Evolutionary conservation across 169 alveolate species (phyloP).

Genomic region (Babesia gibsoni): DNA sequence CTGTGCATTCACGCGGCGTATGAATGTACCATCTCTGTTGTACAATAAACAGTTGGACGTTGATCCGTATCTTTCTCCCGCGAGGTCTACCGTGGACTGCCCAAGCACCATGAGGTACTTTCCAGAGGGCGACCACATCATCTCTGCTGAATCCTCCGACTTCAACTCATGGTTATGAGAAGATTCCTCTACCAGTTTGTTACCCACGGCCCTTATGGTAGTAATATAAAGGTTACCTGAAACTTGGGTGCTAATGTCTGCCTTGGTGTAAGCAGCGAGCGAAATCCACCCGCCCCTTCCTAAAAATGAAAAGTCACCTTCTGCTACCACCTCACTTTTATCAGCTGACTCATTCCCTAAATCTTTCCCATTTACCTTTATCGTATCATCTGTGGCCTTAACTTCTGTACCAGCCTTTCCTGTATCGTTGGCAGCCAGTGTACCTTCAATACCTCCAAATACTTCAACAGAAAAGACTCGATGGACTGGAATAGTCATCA

Average conservation of each 20-base stretch:
- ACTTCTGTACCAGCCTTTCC: no score
- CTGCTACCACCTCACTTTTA: no score
- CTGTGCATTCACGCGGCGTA: conserved; percentile 53
- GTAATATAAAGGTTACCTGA: conserved; percentile 52
- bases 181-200: conserved; percentile 2
- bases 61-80: conserved; percentile 67
- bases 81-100: conserved; percentile 61
- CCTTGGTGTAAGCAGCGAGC: conserved; percentile 47
- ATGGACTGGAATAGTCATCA: conserved; percentile 39
- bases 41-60: conserved; percentile 54
- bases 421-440: no score
- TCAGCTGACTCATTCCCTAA: no score
- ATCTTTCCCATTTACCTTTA: no score
- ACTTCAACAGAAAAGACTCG: conserved; percentile 61
- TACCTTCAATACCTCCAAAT: no score
- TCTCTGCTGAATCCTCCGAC: conserved; percentile 60
- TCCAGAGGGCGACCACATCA: conserved; percentile 67
- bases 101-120: conserved; percentile 40
- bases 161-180: conserved; percentile 47
- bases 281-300: not conserved
- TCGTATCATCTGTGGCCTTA: no score
- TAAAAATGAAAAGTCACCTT: not conserved
- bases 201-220: conserved; percentile 10
- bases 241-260: conserved; percentile 33
- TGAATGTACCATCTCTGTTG: conserved; percentile 17